Percentiles rank a stretch among this genome's conserved stretches.
Conservation (phyloP, 106 monocot species). For the Posidonia australis region DNA sequence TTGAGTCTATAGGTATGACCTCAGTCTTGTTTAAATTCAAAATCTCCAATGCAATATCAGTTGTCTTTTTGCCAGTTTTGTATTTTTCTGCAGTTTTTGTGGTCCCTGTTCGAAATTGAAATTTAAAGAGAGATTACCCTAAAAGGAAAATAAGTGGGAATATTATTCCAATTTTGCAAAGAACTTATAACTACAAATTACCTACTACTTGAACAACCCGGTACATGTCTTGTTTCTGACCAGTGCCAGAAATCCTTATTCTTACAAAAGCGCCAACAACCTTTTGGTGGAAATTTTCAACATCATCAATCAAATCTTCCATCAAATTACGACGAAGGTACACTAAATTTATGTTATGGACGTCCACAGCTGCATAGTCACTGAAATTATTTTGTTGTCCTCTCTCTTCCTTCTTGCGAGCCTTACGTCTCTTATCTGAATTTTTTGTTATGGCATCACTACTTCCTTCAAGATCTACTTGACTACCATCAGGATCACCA, state of each 20-base stretch:
- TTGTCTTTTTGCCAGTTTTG: constrained; percentile 76
- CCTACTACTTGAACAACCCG: constrained; percentile 84
- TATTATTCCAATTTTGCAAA: not conserved
- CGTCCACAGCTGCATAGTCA: constrained; percentile 94
- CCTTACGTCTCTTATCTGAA: constrained; percentile 46
- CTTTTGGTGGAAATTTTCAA: constrained; percentile 53
- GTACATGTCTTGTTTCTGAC: constrained; percentile 74
- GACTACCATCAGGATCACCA: constrained; percentile 56
- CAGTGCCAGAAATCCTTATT: constrained; percentile 64
- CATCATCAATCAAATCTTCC: constrained; percentile 79
- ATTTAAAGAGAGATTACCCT: not conserved
- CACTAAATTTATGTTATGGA: constrained; percentile 68
- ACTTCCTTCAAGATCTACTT: constrained; percentile 45
- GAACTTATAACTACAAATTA: constrained; percentile 6
- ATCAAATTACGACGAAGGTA: constrained; percentile 78
- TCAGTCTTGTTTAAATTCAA: constrained; percentile 85
- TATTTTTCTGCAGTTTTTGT: constrained; percentile 55
- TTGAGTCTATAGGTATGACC: constrained; percentile 53
- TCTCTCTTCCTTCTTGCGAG: constrained; percentile 38
- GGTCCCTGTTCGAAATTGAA: constrained; percentile 34
- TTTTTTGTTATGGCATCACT: constrained; percentile 35
- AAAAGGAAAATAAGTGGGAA: not conserved
- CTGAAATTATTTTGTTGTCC: constrained; percentile 35
- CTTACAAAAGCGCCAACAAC: constrained; percentile 92
- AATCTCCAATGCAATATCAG: constrained; percentile 73